These are phyloP conservation scores for Clathrus columnatus DNA, from an alignment of 768 basidiomycete species.

Conservation along the genomic window DNA sequence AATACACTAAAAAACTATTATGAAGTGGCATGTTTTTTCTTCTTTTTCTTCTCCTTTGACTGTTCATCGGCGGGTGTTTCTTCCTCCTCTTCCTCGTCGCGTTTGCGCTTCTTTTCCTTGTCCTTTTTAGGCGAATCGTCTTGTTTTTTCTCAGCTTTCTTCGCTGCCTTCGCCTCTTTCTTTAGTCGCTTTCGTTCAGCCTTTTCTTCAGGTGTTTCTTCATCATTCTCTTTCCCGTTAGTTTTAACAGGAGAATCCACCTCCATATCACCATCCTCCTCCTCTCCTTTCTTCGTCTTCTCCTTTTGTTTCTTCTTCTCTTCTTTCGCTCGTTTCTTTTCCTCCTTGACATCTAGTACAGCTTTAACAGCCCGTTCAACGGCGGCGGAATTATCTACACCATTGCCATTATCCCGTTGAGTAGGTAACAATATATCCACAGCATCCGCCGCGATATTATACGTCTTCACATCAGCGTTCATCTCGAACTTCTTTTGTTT, in stretches of 20 bases:
- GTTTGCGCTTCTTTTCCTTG: conserved; percentile 27
- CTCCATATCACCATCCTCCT: conserved; percentile 36
- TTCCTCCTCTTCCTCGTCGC: conserved; percentile 19
- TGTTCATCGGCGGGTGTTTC: conserved; percentile 17
- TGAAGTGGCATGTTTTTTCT: conserved; percentile 2
- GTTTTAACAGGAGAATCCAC: conserved; percentile 23
- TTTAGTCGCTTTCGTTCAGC: conserved; percentile 48
- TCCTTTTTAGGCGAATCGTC: conserved; percentile 20
- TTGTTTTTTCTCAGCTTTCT: conserved; percentile 42
- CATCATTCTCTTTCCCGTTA: conserved; percentile 23
- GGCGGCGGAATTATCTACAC: conserved; percentile 33
- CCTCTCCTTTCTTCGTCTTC: conserved; percentile 43
- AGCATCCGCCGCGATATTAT: conserved; percentile 81
- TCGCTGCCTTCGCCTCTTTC: conserved; percentile 71
- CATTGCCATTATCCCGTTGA: conserved; percentile 44
- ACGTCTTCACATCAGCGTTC: conserved; percentile 67
- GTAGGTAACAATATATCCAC: conserved; percentile 80
- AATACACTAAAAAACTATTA: neutral
- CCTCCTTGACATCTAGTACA: conserved; percentile 76
- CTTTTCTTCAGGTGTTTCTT: conserved; percentile 33
- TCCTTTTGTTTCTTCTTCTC: conserved; percentile 32
- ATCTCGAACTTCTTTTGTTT: conserved; percentile 79
- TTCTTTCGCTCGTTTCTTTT: conserved; percentile 76
- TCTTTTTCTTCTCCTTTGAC: conserved; percentile 10
- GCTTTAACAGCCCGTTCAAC: conserved; percentile 65